Percentiles rank a stretch among this genome's conserved stretches.
Conservation (phyloP, 257 asterid species). For the Solanum virginianum region DNA sequence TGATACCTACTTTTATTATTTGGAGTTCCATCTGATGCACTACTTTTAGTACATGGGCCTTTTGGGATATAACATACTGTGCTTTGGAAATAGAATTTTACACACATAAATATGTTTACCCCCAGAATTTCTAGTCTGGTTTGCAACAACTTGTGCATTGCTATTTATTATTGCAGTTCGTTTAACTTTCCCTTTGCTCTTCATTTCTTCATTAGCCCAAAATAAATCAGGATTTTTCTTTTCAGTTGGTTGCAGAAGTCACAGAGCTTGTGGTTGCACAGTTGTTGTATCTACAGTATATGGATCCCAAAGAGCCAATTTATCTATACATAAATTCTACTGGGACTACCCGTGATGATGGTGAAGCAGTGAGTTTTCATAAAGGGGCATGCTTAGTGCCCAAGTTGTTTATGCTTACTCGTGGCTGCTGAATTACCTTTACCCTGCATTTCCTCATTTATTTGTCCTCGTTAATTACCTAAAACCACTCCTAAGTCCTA, state of each 20-base stretch:
- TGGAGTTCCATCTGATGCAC: background rate
- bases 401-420: background rate
- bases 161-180: background rate
- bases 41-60: background rate
- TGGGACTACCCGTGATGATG: conserved; percentile 94
- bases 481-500: background rate
- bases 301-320: conserved; percentile 82
- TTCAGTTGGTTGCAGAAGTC: conserved; percentile 91
- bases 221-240: background rate
- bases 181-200: background rate
- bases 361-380: conserved; percentile 62
- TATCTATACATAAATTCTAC: conserved; percentile 86
- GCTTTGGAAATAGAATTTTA: background rate
- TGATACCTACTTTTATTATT: background rate
- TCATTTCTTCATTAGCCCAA: background rate
- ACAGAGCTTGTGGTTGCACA: conserved; percentile 82
- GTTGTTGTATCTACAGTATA: conserved; percentile 82
- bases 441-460: background rate
- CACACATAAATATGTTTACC: background rate
- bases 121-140: background rate
- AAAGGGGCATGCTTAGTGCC: too few species aligned
- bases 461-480: background rate
- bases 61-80: background rate
- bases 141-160: background rate
- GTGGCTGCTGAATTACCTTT: background rate